Evolutionary conservation across 495 filamentous ascomycete genomes (phyloP).

Genomic region (Xylona heveae): DNA sequence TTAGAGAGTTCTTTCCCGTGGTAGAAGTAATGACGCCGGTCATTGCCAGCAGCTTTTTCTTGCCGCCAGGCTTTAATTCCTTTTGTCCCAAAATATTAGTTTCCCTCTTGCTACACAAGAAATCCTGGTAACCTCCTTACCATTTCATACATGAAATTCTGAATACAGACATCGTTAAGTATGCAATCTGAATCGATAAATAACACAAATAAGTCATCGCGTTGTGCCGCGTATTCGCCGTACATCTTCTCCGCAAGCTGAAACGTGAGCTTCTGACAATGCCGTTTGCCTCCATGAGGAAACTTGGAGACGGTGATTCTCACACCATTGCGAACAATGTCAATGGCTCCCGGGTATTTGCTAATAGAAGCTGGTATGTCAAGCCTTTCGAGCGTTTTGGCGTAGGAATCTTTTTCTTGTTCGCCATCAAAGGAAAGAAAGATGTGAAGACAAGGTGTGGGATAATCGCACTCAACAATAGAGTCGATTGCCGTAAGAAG

Average conservation of each 20-base stretch:
- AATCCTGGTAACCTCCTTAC: slow-evolving; percentile 7
- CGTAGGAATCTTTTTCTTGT: slow-evolving; percentile 70
- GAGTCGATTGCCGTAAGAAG: slow-evolving; percentile 79
- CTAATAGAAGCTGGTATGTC: slow-evolving; percentile 62
- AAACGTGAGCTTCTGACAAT: slow-evolving; percentile 89
- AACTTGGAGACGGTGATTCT: slow-evolving; percentile 88
- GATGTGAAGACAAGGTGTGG: slow-evolving; percentile 79
- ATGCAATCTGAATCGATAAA: slow-evolving; percentile 99
- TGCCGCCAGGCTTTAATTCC: slow-evolving; percentile 84
- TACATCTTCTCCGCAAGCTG: slow-evolving; percentile 91
- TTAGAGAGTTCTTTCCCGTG: slow-evolving; percentile 67
- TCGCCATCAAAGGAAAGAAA: slow-evolving; percentile 94
- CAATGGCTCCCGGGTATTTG: slow-evolving; percentile 74
- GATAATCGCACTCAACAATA: slow-evolving; percentile 88
- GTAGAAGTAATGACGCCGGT: slow-evolving; percentile 95
- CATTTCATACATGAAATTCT: slow-evolving; percentile 99
- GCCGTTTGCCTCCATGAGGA: slow-evolving; percentile 78
- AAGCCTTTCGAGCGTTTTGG: slow-evolving; percentile 71
- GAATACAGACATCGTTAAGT: slow-evolving; percentile 74
- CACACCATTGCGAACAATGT: slow-evolving; percentile 61
- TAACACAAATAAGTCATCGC: slow-evolving; percentile 86
- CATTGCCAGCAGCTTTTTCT: slow-evolving; percentile 92
- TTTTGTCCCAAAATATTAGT: slow-evolving; percentile 4
- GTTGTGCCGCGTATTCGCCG: slow-evolving; percentile 62
- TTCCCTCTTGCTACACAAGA: slow-evolving; percentile 1